Evolutionary conservation across 148 eudicot species (phyloP).

Genomic region (Diospyros lotus): DNA sequence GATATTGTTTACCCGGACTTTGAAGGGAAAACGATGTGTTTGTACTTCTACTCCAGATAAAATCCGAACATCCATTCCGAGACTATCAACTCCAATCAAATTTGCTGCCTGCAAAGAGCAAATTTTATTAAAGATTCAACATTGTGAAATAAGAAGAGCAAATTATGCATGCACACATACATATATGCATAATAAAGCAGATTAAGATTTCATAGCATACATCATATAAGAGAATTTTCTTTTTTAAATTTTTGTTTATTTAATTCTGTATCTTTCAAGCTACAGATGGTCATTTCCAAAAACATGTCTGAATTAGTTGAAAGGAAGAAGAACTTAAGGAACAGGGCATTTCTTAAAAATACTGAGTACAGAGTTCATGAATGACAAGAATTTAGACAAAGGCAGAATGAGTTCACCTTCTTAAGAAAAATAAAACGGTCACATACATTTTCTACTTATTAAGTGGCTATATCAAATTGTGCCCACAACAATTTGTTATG

Average conservation of each 20-base stretch:
- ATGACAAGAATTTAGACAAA: not conserved
- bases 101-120: constrained; percentile 34
- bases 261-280: no score
- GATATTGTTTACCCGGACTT: constrained; percentile 31
- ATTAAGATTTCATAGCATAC: no score
- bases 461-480: no score
- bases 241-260: no score
- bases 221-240: no score
- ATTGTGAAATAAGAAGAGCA: not conserved
- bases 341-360: not conserved
- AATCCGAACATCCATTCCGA: constrained; percentile 52
- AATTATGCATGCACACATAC: not conserved
- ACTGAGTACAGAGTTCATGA: not conserved
- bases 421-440: not conserved
- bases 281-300: no score
- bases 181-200: not conserved
- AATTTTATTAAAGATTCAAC: not conserved
- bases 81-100: constrained; percentile 54
- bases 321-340: not conserved
- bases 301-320: no score
- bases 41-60: constrained; percentile 39
- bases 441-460: no score
- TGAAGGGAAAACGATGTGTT: constrained; percentile 53
- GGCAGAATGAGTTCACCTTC: not conserved
- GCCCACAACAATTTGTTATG: no score